Evolutionary conservation across 306 rosid genomes (phyloP).

Genomic region (Lablab purpureus): DNA sequence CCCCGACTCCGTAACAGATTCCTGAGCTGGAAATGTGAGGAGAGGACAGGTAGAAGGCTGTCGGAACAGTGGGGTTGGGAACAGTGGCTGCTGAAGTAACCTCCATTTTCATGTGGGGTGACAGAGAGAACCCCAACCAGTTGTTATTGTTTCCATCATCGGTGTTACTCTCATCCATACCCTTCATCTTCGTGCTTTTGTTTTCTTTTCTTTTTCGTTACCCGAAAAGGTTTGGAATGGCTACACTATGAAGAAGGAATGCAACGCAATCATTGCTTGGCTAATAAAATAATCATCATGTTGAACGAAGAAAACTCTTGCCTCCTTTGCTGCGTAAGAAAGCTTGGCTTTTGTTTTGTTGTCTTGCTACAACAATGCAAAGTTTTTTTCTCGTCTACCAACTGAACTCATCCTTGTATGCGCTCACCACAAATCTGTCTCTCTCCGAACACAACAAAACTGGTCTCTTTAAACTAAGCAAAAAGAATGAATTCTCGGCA

Average conservation of each 20-base stretch:
- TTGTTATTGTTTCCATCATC: slow-evolving; percentile 53
- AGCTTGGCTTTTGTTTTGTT: slow-evolving; percentile 57
- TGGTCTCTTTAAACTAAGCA: slow-evolving; percentile 84
- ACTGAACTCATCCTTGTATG: slow-evolving; percentile 44
- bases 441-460: slow-evolving; percentile 51
- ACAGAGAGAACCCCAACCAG: slow-evolving; percentile 98
- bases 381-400: slow-evolving; percentile 32
- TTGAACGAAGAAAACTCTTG: not conserved
- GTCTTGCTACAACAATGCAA: slow-evolving; percentile 39
- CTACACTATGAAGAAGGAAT: slow-evolving; percentile 34
- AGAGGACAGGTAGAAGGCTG: slow-evolving; percentile 57
- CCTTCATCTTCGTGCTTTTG: slow-evolving; percentile 61
- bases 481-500: slow-evolving; percentile 74
- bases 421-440: slow-evolving; percentile 36
- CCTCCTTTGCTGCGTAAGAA: not conserved
- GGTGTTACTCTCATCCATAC: slow-evolving; percentile 61
- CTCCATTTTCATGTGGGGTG: slow-evolving; percentile 88
- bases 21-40: slow-evolving; percentile 56
- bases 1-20: slow-evolving; percentile 63
- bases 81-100: slow-evolving; percentile 42
- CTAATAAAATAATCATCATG: slow-evolving; percentile 67
- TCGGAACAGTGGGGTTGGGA: slow-evolving; percentile 53
- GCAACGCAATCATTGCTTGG: slow-evolving; percentile 66
- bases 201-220: slow-evolving; percentile 8
- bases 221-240: slow-evolving; percentile 42